Evolutionary conservation across 352 stramenopile genomes (phyloP).

Genomic region (Phytophthora megakarya): DNA sequence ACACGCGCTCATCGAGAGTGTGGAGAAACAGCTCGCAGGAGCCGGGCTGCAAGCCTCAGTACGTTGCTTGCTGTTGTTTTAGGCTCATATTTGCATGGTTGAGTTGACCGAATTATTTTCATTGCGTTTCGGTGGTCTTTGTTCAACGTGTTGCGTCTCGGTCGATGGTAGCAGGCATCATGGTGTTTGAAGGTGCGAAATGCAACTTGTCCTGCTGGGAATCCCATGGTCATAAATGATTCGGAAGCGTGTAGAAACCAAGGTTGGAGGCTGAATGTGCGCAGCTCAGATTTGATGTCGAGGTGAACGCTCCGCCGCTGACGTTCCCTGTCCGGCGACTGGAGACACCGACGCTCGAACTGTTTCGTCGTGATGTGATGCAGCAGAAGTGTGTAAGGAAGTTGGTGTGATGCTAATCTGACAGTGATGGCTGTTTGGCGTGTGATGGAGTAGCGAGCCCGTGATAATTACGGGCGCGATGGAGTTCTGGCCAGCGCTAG

Average conservation of each 20-base stretch:
- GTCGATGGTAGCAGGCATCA: conserved; percentile 23
- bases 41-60: conserved; percentile 6
- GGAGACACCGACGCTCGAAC: conserved; percentile 57
- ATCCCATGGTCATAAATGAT: conserved; percentile 1
- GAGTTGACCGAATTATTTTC: conserved; percentile 1
- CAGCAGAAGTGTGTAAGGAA: conserved; percentile 43
- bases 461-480: conserved; percentile 81
- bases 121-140: conserved; percentile 31
- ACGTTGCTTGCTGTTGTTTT: conserved; percentile 9
- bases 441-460: conserved; percentile 44
- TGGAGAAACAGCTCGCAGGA: conserved; percentile 35
- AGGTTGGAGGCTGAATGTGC: conserved; percentile 6
- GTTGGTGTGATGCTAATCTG: conserved; percentile 2
- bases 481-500: conserved; percentile 85
- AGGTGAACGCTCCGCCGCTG: conserved; percentile 19
- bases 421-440: neutral
- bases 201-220: neutral
- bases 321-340: conserved; percentile 51
- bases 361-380: conserved; percentile 64
- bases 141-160: conserved; percentile 32
- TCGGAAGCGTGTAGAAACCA: conserved; percentile 24
- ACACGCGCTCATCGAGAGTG: conserved; percentile 50
- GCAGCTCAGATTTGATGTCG: neutral
- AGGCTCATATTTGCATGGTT: neutral
- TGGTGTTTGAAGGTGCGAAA: conserved; percentile 32